Evolutionary conservation across 768 basidiomycete species (phyloP), one percentile per base, ranked within the genome.

Genomic region (Symmetrospora coprosmae): DNA sequence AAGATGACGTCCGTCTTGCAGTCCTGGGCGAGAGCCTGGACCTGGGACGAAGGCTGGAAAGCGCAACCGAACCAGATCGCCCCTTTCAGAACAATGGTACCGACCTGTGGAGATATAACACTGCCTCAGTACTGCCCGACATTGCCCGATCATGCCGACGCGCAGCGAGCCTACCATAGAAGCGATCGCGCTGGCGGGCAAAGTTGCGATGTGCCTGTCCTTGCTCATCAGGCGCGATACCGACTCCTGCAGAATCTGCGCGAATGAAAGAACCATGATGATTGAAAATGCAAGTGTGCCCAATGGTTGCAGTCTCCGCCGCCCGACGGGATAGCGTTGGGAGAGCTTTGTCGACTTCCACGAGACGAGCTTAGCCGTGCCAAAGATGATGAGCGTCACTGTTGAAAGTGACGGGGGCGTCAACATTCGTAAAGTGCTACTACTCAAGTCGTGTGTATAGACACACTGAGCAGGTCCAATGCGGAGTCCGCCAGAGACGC

Each of bases 1-100:
- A 60, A 60, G 28, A 60, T 60, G 53, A 60, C 58, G 25, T 60
- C 58, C n/a, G 58, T 60, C 19, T 58, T 34, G 37, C 58, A 60
- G 30, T 60, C 58, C 30, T 60, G 58, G 17, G 31, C 49, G 11
- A 60, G 48, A 6, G 58, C 58, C 37, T 60, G 58, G 19, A 60
- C 49, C 37, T 60, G 58, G 25, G 16, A 33, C 4, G 52, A 56
- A 55, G 60, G 51, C 25, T 52, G 48, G 14, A 19, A 60, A 9
- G 41, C 30, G 34, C 58, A 60, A 6, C 58, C 48, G 14, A 60
- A 35, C 48, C 58, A 50, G n/a, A 60, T 60, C 11, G 56, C 17
- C 11, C 58, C 58, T 25, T 60, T 60, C 8, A 60, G 31, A 4
- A 9, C 58, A 23, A 49, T 49, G 27, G 48, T 60, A 11, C 53